Evolutionary conservation across 768 basidiomycete species (phyloP), one percentile per base, ranked within the genome.

Genomic region (Pisolithus tinctorius): DNA sequence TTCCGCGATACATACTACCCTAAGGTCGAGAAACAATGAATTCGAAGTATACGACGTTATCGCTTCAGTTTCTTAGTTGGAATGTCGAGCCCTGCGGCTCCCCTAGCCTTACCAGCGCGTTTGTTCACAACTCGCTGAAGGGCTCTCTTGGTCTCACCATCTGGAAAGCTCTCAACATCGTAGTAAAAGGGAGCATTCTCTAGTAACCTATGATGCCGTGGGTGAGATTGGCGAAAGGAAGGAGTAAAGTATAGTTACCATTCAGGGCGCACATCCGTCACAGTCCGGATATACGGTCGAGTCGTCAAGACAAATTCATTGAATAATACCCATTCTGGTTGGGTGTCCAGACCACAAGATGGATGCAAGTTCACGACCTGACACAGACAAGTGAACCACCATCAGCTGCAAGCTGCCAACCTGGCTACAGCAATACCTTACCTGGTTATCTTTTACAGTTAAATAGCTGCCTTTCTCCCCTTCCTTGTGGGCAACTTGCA

Each of bases 401-500:
- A 42, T 52, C 41, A 57, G 40, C 16, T 42, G 17, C 4, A 27
- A 25, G 39, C 26, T 40, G 13, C 5, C n/a, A 29, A 42, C n/a
- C 3, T 20, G 7, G 29, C 13, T 16, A 17, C 6, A 20, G 23
- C 10, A 10, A 42, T 26, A 30, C 44, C 1, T 45, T 55, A 82
- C 88, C 73, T 96, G 94, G 58, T 94, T 88, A 66, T 99, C 95
- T 71, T 97, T 98, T 52, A 96, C 84, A 0, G 94, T 99, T 55
- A 86, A 55, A 63, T 99, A 98, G 49, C 77, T 79, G 2, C 84
- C 81, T 68, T 91, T 93, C 64, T 92, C 90, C 3, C 91, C 90
- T 63, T 94, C 93, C 66, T 90, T 89, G 68, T 96, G 93, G 7
- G 94, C 96, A 11, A 92, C 82, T 64, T 97, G 95, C 95, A 96